These are phyloP conservation scores for Xerocomus subilludens DNA, from an alignment of 1,284 basidiomycete species.

Conservation along the genomic window DNA sequence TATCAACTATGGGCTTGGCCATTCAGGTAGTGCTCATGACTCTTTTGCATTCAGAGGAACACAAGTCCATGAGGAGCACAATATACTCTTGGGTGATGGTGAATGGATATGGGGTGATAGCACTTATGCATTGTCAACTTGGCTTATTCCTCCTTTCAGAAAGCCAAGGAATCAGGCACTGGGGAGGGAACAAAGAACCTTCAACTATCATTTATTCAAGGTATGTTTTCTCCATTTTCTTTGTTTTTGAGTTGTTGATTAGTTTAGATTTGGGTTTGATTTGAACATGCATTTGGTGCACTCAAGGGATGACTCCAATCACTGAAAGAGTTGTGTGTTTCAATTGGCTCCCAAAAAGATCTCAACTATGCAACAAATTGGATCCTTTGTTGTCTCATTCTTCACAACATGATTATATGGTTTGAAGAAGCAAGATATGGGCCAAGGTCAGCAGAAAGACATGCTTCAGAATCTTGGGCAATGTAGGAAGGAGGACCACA, in stretches of 20 bases:
- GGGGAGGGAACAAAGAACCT: not conserved
- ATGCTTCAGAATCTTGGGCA: too few relatives aligned
- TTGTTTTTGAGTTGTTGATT: constrained; percentile 5
- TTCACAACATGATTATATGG: constrained; percentile 9
- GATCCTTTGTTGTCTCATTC: constrained; percentile 11
- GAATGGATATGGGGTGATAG: constrained; percentile 30
- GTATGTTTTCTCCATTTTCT: too few relatives aligned
- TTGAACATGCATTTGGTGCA: constrained; percentile 14
- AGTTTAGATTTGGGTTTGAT: not conserved
- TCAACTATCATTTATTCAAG: constrained; percentile 15
- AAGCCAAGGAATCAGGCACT: not conserved
- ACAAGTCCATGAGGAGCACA: not conserved
- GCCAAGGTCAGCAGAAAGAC: too few relatives aligned
- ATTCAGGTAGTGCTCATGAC: constrained; percentile 24
- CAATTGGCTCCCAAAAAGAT: not conserved
- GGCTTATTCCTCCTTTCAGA: constrained; percentile 33
- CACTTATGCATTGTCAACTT: constrained; percentile 27
- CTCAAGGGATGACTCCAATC: constrained; percentile 15
- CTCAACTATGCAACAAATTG: not conserved
- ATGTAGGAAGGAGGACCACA: too few relatives aligned
- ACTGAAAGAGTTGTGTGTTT: not conserved
- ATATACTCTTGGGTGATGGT: not conserved
- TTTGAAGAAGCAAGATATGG: too few relatives aligned
- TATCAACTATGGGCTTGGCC: constrained; percentile 25
- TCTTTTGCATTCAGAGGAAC: constrained; percentile 19